Percentiles rank a stretch among this genome's conserved stretches.
These are phyloP conservation scores for Cyathus striatus DNA, from an alignment of 768 basidiomycete species.

Conservation along the genomic window DNA sequence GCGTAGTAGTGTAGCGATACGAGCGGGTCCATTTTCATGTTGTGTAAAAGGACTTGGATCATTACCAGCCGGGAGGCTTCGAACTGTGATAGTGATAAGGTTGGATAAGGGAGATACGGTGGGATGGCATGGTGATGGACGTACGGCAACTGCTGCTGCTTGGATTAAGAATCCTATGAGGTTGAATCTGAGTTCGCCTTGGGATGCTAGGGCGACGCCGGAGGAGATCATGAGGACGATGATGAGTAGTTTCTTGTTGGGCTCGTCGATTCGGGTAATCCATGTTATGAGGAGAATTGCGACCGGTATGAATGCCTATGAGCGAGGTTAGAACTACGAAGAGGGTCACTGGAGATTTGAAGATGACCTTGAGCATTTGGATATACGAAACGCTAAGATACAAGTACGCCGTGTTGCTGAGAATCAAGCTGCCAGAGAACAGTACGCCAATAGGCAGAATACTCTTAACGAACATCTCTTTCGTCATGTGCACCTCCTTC, in stretches of 20 bases:
- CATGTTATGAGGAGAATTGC: slow-evolving; percentile 93
- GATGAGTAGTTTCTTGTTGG: slow-evolving; percentile 69
- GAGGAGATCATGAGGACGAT: too few relatives aligned
- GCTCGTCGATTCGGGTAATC: slow-evolving; percentile 83
- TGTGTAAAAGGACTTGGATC: slow-evolving; percentile 92
- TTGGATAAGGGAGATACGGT: slow-evolving; percentile 1
- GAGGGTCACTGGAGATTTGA: too few relatives aligned
- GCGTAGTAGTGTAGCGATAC: slow-evolving; percentile 96
- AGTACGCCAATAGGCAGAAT: slow-evolving; percentile 93
- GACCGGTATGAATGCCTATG: slow-evolving; percentile 86
- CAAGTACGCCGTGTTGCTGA: slow-evolving; percentile 91
- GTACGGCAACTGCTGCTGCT: slow-evolving; percentile 76
- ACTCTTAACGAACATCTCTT: slow-evolving; percentile 71
- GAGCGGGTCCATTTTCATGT: slow-evolving; percentile 96
- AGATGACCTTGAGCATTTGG: slow-evolving; percentile 84
- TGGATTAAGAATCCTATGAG: too few relatives aligned
- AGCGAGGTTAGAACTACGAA: background rate
- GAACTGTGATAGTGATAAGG: slow-evolving; percentile 48
- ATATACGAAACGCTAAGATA: slow-evolving; percentile 92
- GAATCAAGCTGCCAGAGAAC: slow-evolving; percentile 86
- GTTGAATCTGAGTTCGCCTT: too few relatives aligned
- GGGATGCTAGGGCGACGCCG: too few relatives aligned
- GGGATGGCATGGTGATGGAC: slow-evolving; percentile 20
- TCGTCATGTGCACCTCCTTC: slow-evolving; percentile 76
- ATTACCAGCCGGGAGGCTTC: slow-evolving; percentile 93